Percentiles rank a stretch among this genome's conserved stretches.
These are phyloP conservation scores for Lathyrus aphaca DNA, from an alignment of 306 rosid species.

Conservation along the genomic window DNA sequence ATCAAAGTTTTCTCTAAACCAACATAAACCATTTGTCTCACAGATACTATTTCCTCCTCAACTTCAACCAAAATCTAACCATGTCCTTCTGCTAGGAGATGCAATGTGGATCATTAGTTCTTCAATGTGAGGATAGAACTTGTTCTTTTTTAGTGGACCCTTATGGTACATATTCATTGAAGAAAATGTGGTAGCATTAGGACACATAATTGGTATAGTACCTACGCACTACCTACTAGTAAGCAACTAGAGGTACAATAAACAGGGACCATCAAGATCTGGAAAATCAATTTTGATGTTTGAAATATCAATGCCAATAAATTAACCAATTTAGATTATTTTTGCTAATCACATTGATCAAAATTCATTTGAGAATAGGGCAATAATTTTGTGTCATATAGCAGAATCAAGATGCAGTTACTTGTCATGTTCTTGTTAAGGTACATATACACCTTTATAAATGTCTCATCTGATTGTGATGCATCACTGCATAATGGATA, in stretches of 20 bases:
- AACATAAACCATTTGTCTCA: no score
- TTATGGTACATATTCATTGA: conserved; percentile 1
- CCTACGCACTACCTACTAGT: not conserved
- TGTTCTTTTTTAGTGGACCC: conserved; percentile 10
- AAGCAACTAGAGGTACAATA: conserved; percentile 1
- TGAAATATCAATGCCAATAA: not conserved
- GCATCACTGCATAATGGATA: not conserved
- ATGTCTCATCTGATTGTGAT: conserved; percentile 10
- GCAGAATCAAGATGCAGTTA: conserved; percentile 2
- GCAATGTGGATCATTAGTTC: conserved; percentile 4
- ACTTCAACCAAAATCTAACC: no score
- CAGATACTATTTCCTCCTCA: no score
- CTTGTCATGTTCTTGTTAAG: conserved; percentile 6
- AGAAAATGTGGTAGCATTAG: conserved; percentile 1
- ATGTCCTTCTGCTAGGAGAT: not conserved
- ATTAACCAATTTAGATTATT: not conserved
- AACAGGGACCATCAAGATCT: conserved; percentile 18
- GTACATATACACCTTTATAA: not conserved
- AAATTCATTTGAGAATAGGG: not conserved
- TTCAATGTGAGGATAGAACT: not conserved
- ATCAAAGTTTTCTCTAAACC: no score
- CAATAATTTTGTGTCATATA: not conserved
- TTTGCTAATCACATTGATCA: not conserved
- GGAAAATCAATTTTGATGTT: conserved; percentile 8
- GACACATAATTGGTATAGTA: conserved; percentile 9